Evolutionary conservation across 805 yeast genomes (phyloP).

Genomic region (Metschnikowia rubicola): DNA sequence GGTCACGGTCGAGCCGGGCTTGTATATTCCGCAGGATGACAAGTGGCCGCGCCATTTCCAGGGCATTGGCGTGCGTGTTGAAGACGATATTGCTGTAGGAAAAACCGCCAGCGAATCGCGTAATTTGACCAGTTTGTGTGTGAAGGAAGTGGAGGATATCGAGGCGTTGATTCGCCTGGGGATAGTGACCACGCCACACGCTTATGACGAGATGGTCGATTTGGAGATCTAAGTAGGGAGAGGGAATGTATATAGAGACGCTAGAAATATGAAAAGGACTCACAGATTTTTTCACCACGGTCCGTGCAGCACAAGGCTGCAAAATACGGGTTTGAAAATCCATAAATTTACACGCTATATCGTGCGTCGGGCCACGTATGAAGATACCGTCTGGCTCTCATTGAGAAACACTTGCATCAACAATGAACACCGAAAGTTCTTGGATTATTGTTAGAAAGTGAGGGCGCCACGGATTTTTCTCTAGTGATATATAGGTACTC

Average conservation of each 20-base stretch:
- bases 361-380: neutral
- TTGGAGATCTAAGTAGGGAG: slow-evolving; percentile 17
- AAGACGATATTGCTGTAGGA: slow-evolving; percentile 88
- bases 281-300: neutral
- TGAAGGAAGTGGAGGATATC: slow-evolving; percentile 80
- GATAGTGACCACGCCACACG: slow-evolving; percentile 44
- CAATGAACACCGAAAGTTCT: too few relatives aligned
- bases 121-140: slow-evolving; percentile 73
- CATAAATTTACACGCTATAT: neutral
- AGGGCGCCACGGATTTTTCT: too few relatives aligned
- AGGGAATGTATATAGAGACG: neutral
- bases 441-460: too few relatives aligned
- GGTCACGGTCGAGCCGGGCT: slow-evolving; percentile 93
- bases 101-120: slow-evolving; percentile 45
- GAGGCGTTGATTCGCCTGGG: slow-evolving; percentile 66
- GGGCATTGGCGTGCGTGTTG: slow-evolving; percentile 91
- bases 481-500: too few relatives aligned
- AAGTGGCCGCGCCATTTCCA: slow-evolving; percentile 77
- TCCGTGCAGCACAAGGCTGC: too few relatives aligned
- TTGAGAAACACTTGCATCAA: too few relatives aligned
- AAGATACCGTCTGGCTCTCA: neutral
- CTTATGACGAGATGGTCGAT: slow-evolving; percentile 33
- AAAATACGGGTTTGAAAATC: neutral
- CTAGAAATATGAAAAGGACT: neutral
- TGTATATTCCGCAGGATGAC: slow-evolving; percentile 75